Conservation (phyloP, 352 stramenopile species). For the Globisporangium lucens region DNA sequence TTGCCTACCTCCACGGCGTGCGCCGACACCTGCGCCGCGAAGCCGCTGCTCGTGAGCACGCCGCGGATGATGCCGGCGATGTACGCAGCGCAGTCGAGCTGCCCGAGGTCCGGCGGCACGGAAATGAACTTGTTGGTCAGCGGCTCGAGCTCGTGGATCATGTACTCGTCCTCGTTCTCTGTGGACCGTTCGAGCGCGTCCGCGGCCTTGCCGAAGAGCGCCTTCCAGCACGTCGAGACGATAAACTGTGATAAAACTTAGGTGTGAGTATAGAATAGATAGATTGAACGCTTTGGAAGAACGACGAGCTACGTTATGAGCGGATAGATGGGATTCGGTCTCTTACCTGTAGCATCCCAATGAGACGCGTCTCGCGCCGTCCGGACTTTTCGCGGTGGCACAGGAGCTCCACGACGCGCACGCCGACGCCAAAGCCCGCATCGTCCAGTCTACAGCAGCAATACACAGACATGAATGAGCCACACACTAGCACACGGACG, state of each 20-base stretch:
- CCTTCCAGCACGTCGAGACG: conserved; percentile 93
- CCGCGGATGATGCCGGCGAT: conserved; percentile 94
- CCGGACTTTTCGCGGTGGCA: conserved; percentile 83
- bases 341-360: conserved; percentile 66
- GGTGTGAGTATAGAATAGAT: too few relatives aligned
- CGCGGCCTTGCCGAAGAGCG: conserved; percentile 95
- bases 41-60: conserved; percentile 80
- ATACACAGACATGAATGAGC: not conserved
- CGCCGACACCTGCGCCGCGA: conserved; percentile 77
- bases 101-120: conserved; percentile 92
- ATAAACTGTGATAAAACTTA: conserved; percentile 68
- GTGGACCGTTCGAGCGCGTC: conserved; percentile 96
- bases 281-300: not conserved
- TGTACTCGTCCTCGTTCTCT: conserved; percentile 98
- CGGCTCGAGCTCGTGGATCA: conserved; percentile 94
- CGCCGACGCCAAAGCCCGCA: conserved; percentile 93
- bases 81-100: conserved; percentile 96
- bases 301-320: not conserved
- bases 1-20: conserved; percentile 62
- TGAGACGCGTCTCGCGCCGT: conserved; percentile 76
- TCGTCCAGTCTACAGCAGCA: conserved; percentile 81
- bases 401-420: conserved; percentile 93
- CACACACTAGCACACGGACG: not conserved
- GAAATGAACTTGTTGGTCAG: conserved; percentile 97
- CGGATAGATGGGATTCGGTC: not conserved